Evolutionary conservation across 352 stramenopile genomes (phyloP).

Genomic region (Aphanomyces cochlioides): DNA sequence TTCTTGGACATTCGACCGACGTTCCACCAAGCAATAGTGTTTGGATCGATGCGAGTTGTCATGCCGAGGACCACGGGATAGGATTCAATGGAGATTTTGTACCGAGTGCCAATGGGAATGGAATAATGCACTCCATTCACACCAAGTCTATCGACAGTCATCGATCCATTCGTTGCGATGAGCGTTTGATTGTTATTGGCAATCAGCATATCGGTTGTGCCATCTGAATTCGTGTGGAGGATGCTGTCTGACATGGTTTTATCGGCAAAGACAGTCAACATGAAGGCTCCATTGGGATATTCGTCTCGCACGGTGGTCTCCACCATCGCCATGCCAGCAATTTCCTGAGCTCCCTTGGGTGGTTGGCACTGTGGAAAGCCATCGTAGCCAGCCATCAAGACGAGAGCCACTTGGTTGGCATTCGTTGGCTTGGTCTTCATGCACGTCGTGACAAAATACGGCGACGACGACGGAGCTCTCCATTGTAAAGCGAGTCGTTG

Average conservation of each 20-base stretch:
- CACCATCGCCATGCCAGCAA: slow-evolving; percentile 6
- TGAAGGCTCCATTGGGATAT: slow-evolving; percentile 17
- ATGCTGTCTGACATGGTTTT: not conserved
- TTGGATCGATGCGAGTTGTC: not conserved
- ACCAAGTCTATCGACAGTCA: not conserved
- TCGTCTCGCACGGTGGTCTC: not conserved
- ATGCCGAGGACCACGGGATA: not conserved
- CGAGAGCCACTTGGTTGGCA: not conserved
- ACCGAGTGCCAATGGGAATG: slow-evolving; percentile 2
- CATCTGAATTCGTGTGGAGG: slow-evolving; percentile 6
- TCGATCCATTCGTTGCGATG: not conserved
- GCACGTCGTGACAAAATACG: slow-evolving; percentile 17
- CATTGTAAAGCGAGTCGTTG: not conserved
- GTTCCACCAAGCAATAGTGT: not conserved
- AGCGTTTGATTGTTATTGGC: not conserved
- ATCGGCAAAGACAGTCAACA: slow-evolving; percentile 7
- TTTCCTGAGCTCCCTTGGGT: not conserved
- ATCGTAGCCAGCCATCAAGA: slow-evolving; percentile 9
- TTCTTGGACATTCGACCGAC: not conserved
- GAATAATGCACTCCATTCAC: slow-evolving; percentile 15
- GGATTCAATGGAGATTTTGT: not conserved
- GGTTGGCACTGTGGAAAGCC: slow-evolving; percentile 12
- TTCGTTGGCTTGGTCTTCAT: not conserved
- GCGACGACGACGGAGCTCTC: not conserved
- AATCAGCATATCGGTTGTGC: slow-evolving; percentile 8